Evolutionary conservation across 129 eudicot genomes (phyloP).

Genomic region (Gnaphalium uliginosum): DNA sequence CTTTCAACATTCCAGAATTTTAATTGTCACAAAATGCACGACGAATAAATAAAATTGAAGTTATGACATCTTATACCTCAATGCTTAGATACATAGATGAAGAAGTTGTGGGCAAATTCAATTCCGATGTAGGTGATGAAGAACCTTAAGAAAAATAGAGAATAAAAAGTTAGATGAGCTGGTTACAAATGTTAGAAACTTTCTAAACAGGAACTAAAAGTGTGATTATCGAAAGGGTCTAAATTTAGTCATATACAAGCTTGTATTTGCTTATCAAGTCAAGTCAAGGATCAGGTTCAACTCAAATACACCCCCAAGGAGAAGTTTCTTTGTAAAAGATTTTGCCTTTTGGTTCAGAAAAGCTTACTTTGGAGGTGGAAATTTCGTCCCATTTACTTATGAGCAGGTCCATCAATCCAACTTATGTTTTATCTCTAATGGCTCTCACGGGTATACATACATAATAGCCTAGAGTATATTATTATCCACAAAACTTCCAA

Average conservation of each 20-base stretch:
- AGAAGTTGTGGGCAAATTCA: conserved; percentile 30
- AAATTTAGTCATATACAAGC: background rate
- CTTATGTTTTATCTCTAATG: background rate
- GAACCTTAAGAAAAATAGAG: conserved; percentile 37
- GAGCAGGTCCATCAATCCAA: background rate
- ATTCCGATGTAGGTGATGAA: conserved; percentile 34
- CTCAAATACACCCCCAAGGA: background rate
- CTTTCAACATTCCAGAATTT: background rate
- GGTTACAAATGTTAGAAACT: background rate
- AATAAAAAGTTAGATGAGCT: conserved; percentile 5
- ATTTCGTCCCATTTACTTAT: background rate
- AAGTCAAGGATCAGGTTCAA: conserved; percentile 6
- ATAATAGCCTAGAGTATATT: background rate
- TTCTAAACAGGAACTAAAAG: background rate
- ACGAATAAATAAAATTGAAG: background rate
- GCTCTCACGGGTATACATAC: background rate
- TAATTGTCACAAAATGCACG: background rate
- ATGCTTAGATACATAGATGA: conserved; percentile 35
- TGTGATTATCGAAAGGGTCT: background rate
- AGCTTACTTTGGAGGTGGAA: background rate
- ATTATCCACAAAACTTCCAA: background rate
- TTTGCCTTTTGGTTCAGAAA: background rate
- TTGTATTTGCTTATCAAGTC: background rate
- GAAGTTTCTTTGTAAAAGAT: background rate
- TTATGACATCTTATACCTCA: conserved; percentile 34